These are phyloP conservation scores for Colletotrichum eleusines DNA, from an alignment of 2,329 filamentous ascomycete genomes.

Conservation along the genomic window DNA sequence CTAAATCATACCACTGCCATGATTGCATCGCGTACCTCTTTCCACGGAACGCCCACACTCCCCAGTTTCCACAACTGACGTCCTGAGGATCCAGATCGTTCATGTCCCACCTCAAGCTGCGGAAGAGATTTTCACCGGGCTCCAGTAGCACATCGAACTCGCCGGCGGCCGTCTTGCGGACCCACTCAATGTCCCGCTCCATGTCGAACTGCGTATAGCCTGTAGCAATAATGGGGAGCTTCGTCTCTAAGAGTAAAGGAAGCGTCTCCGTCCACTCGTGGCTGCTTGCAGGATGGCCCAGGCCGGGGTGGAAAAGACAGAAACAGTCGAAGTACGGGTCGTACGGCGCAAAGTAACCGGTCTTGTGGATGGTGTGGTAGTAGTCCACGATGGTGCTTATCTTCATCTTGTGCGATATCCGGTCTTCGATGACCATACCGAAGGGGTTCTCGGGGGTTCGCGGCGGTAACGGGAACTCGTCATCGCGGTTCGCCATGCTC, in stretches of 20 bases:
- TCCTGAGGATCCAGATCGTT: constrained; percentile 97
- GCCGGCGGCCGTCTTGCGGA: constrained; percentile 84
- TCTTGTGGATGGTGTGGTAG: constrained; percentile 95
- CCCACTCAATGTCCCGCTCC: constrained; percentile 91
- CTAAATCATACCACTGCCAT: neutral
- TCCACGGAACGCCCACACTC: constrained; percentile 95
- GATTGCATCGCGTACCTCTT: constrained; percentile 77
- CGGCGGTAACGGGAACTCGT: constrained; percentile 90
- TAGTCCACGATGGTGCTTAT: constrained; percentile 98
- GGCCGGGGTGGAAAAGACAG: constrained; percentile 94
- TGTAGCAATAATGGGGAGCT: constrained; percentile 92
- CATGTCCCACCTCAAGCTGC: constrained; percentile 95
- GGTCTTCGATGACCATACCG: constrained; percentile 92
- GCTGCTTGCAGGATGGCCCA: constrained; percentile 92
- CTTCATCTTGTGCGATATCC: constrained; percentile 90
- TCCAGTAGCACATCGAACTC: constrained; percentile 94
- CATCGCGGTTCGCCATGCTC: constrained; percentile 93
- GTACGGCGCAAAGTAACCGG: constrained; percentile 91
- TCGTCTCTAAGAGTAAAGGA: constrained; percentile 91
- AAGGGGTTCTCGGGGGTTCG: constrained; percentile 90
- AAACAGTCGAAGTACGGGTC: constrained; percentile 99
- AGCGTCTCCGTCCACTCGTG: constrained; percentile 96
- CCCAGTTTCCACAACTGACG: constrained; percentile 96
- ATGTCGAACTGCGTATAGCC: constrained; percentile 97
- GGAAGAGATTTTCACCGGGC: constrained; percentile 93